Conservation (phyloP, 192 early-diverging fungal species). For the Coemansia sp. region DNA sequence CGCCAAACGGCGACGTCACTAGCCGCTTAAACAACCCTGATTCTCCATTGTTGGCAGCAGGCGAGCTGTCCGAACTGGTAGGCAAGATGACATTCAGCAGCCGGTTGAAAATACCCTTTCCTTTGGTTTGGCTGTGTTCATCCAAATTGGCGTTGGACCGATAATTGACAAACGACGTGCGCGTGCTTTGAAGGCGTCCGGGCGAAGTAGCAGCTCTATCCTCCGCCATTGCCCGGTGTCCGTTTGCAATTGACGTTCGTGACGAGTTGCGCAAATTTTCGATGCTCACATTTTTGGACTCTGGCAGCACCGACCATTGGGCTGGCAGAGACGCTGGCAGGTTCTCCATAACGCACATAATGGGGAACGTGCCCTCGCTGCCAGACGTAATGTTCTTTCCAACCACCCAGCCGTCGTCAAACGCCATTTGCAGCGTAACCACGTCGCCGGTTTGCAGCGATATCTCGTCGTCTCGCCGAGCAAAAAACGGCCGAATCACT, state of each 20-base stretch:
- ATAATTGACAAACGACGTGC: constrained; percentile 6
- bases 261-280: constrained; percentile 37
- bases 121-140: constrained; percentile 12
- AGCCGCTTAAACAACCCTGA: constrained; percentile 35
- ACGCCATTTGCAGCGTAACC: constrained; percentile 67
- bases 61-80: not conserved
- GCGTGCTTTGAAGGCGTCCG: constrained; percentile 14
- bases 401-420: constrained; percentile 91
- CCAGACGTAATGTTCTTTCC: constrained; percentile 74
- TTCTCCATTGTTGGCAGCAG: constrained; percentile 1
- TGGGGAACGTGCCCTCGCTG: constrained; percentile 77
- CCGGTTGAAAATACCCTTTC: constrained; percentile 27
- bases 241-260: constrained; percentile 4
- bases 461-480: constrained; percentile 76
- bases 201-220: not conserved
- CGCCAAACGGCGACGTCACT: constrained; percentile 25
- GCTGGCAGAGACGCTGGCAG: constrained; percentile 40
- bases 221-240: constrained; percentile 6
- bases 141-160: not conserved
- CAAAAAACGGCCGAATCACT: constrained; percentile 62
- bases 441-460: constrained; percentile 69
- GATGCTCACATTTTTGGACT: constrained; percentile 28
- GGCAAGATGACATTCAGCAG: constrained; percentile 24
- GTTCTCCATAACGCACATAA: constrained; percentile 67
- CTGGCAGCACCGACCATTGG: constrained; percentile 52